Conservation (phyloP, 495 filamentous ascomycete genomes). For the Chlorociboria aeruginascens region DNA sequence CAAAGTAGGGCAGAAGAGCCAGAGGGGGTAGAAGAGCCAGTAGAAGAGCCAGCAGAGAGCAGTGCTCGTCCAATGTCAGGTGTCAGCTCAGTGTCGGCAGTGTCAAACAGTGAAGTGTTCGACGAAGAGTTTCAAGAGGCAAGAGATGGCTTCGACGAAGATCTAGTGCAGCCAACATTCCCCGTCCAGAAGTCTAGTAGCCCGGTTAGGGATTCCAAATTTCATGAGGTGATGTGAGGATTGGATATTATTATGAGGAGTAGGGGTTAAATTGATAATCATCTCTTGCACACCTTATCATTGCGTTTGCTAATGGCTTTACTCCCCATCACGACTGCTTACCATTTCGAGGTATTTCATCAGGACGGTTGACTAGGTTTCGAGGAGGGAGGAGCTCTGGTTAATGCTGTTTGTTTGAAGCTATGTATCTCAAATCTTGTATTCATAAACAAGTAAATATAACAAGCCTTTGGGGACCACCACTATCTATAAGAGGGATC, state of each 20-base stretch:
- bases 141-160: constrained; percentile 36
- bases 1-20: not conserved
- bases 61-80: not conserved
- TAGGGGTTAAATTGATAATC: not conserved
- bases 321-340: no score
- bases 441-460: no score
- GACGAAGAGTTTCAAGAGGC: constrained; percentile 23
- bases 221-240: constrained; percentile 22
- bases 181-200: constrained; percentile 15
- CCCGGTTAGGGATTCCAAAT: constrained; percentile 19
- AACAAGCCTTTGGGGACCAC: no score
- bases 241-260: not conserved
- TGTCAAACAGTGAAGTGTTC: not conserved
- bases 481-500: no score
- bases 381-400: no score
- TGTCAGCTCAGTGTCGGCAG: not conserved
- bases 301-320: not conserved
- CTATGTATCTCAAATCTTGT: no score
- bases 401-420: no score
- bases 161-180: constrained; percentile 17
- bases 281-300: not conserved
- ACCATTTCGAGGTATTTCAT: no score
- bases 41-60: not conserved
- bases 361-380: no score
- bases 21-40: not conserved